A percentile compares a stretch with the other conserved stretches of the same genome.
Evolutionary conservation across 1,139 yeast species (phyloP).

Genomic region (Nakaseomyces uthaithaninus): DNA sequence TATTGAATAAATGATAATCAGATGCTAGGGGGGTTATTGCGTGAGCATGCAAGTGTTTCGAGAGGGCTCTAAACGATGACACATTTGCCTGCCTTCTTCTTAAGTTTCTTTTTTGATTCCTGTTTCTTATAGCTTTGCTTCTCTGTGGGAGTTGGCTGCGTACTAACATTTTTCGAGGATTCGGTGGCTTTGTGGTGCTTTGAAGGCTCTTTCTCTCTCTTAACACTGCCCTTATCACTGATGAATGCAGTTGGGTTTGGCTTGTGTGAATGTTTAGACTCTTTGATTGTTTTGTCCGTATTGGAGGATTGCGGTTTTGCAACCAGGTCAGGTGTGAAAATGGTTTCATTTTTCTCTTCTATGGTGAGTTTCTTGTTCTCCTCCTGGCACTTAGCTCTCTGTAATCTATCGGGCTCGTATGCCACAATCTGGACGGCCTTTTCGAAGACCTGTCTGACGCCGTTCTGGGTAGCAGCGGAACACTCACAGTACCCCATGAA

Average conservation of each 20-base stretch:
- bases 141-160: neutral
- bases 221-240: neutral
- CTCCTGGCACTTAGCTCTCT: conserved; percentile 9
- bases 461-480: conserved; percentile 87
- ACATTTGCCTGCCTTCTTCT: conserved; percentile 4
- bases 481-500: conserved; percentile 78
- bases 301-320: conserved; percentile 11
- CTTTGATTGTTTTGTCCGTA: neutral
- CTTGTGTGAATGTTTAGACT: neutral
- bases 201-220: neutral
- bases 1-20: neutral
- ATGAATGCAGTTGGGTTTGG: neutral
- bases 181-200: neutral
- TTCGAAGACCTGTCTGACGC: conserved; percentile 77
- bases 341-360: conserved; percentile 13
- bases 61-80: neutral
- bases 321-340: too few species aligned
- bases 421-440: conserved; percentile 68
- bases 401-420: conserved; percentile 40
- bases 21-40: neutral
- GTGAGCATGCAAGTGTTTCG: too few species aligned
- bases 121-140: neutral
- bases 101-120: neutral
- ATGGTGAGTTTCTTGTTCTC: conserved; percentile 9
- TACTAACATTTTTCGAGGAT: neutral